A percentile compares a stretch with the other conserved stretches of the same genome.
Conservation (phyloP, 1,139 yeast species). For the Ashbya aceris region DNA sequence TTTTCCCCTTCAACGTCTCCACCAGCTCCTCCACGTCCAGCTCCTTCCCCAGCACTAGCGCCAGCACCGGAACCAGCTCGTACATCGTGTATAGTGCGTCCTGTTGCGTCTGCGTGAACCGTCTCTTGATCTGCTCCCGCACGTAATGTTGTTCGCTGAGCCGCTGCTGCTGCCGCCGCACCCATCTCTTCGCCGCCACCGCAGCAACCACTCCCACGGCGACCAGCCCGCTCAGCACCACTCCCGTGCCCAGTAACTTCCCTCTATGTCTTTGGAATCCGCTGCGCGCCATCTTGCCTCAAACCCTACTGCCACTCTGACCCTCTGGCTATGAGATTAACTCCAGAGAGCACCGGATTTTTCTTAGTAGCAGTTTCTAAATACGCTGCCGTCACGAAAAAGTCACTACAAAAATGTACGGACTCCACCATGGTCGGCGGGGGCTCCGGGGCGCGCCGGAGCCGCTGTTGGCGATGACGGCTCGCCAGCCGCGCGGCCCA, state of each 20-base stretch:
- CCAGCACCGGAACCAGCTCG: constrained; percentile 72
- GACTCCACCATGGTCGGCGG: too few relatives aligned
- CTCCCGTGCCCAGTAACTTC: constrained; percentile 16
- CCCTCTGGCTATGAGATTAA: background rate
- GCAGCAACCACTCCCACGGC: constrained; percentile 19
- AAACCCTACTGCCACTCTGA: too few relatives aligned
- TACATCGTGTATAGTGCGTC: constrained; percentile 81
- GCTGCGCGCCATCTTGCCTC: constrained; percentile 1
- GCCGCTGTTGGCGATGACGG: background rate
- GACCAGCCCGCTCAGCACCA: constrained; percentile 15
- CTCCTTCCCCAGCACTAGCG: constrained; percentile 29
- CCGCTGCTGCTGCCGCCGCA: constrained; percentile 33
- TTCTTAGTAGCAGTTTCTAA: background rate
- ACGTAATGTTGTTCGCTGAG: constrained; percentile 68
- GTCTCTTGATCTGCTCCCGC: constrained; percentile 62
- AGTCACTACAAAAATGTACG: background rate
- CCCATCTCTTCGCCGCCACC: constrained; percentile 24
- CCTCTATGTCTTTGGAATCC: constrained; percentile 17
- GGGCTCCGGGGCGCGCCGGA: too few relatives aligned
- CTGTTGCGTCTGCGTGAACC: constrained; percentile 86
- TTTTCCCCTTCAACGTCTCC: constrained; percentile 20
- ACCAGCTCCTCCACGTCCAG: constrained; percentile 24
- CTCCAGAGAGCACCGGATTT: background rate
- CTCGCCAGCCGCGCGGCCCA: background rate
- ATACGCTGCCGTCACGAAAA: background rate